A percentile compares a stretch with the other conserved stretches of the same genome.
Evolutionary conservation across 1,284 basidiomycete species (phyloP).

Genomic region (Malassezia obtusa): DNA sequence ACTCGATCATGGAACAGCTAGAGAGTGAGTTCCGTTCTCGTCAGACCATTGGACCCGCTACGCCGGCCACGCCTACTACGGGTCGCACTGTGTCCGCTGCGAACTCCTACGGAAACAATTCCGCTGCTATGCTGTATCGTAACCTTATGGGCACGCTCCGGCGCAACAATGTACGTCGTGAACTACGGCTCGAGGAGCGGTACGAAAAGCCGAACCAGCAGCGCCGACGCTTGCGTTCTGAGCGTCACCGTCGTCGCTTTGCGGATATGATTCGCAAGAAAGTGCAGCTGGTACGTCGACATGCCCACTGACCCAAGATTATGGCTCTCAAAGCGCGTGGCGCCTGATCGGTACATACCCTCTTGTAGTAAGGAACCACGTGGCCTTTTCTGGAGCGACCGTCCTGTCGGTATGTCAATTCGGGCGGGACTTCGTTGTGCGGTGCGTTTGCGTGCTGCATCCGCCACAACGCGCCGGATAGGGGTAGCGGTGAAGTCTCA

Average conservation of each 20-base stretch:
- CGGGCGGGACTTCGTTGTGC: no score
- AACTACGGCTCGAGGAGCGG: constrained; percentile 34
- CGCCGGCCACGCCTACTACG: constrained; percentile 10
- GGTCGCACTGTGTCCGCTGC: constrained; percentile 10
- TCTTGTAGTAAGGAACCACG: background rate
- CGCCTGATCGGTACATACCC: constrained; percentile 16
- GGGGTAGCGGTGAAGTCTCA: no score
- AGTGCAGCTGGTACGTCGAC: constrained; percentile 37
- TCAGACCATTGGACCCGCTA: constrained; percentile 4
- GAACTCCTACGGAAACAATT: constrained; percentile 2
- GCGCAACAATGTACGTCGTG: constrained; percentile 37
- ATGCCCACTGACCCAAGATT: constrained; percentile 19
- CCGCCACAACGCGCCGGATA: no score
- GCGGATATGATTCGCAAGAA: constrained; percentile 44
- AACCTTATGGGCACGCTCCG: constrained; percentile 9
- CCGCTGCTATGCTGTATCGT: constrained; percentile 10
- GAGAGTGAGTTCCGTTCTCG: constrained; percentile 14
- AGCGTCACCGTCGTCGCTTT: constrained; percentile 42
- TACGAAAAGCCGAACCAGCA: constrained; percentile 47
- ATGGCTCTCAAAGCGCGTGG: constrained; percentile 44
- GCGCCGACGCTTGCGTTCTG: constrained; percentile 38
- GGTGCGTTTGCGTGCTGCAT: no score
- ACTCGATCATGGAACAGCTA: constrained; percentile 6
- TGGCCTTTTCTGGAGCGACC: background rate
- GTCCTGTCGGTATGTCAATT: background rate